Base-by-base conservation (phyloP, 371 early-diverging fungal species). In the Funneliformis caledonium region DNA sequence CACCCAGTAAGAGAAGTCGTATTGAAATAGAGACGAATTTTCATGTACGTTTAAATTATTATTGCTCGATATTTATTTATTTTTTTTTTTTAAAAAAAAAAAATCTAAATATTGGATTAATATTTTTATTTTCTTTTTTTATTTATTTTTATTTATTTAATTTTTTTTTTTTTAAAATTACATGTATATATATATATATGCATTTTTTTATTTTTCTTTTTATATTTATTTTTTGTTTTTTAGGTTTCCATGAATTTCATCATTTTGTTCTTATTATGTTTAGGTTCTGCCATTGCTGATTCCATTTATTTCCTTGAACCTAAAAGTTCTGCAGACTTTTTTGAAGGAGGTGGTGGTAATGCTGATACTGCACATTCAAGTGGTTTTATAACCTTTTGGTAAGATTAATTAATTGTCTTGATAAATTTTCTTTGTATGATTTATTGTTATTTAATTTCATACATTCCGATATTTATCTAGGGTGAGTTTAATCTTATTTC, bases 21-120 rank as follows among this genome's bases (percentile, higher is more conserved):
- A 95, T 99, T 77, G 98, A 99, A 82, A 92, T 93, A 72, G 95
- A 95, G 80, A 92, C 99, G 79, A 99, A 99, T 86, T 94, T 92
- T 56, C 97, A 97, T 83, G 94, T 95, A 88, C 83, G 85, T 78
- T 42, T 77, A 9, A 45, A 50, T 4, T 11, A 69, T 43, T 10
- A 3, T 61, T 33, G 43, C 19, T 19, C 7, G 37, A n/a, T 33
- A 76, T 14, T 31, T 43, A 8, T n/a, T 37, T 43, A 45, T 70
- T 2, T 79, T 59, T 4, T 62, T 82, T 60, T 62, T 64, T 33
- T 59, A 22, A 14, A 62, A 37, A 48, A 33, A n/a, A 47, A 9
- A 33, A 76, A 70, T 37, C 3, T n/a, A 59, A 72, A 37, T n/a
- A 64, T 2, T n/a, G 48, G 16, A 60, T 50, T 62, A 42, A 69